Evolutionary conservation across 352 stramenopile species (phyloP), one percentile per base, ranked within the genome.

Genomic region (Peronospora farinosa): DNA sequence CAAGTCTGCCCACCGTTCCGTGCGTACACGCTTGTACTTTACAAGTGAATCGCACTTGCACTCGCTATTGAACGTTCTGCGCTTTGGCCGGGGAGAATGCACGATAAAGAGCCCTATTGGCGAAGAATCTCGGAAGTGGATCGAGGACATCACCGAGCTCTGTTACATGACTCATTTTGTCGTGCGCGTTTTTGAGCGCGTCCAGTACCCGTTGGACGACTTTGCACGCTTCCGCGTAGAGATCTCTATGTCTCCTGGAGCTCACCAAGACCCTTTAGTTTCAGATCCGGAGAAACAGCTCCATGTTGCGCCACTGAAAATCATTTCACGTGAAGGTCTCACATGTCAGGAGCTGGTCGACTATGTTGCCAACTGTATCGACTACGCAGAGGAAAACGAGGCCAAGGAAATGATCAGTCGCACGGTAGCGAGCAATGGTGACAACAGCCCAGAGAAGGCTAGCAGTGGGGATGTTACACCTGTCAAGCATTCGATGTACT

Each of bases 161-260:
- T 98, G 96, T 71, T 99, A 99, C 73, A 91, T 99, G 54, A 99
- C 96, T 15, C 97, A 99, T 58, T 97, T 99, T 55, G 92, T 99
- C 1, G 92, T 99, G 31, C 90, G 97, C 25, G 78, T 99, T 23
- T 99, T 99, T 58, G 97, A 99, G 78, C 86, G 78, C 25, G 80
- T 86, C 40, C 74, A 86, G 54, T 86, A 73, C 50, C 60, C 74
- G 2, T 47, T 69, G 9, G 65, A 72, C 25, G 75, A 94, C 32
- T 78, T 80, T 48, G 70, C 86, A 50, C 78, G 83, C 8, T 94
- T 91, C 64, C 78, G 83, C 5, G 60, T 94, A 21, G 83, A 94
- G 63, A 84, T 94, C 33, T 87, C 83, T n/a, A 72, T 94, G 10
- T 92, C 80, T 17, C 79, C 78, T 0, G 83, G 83, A 23, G 83